Percentiles rank a stretch among this genome's conserved stretches.
Evolutionary conservation across 306 rosid species (phyloP).

Genomic region (Rubus idaeus): DNA sequence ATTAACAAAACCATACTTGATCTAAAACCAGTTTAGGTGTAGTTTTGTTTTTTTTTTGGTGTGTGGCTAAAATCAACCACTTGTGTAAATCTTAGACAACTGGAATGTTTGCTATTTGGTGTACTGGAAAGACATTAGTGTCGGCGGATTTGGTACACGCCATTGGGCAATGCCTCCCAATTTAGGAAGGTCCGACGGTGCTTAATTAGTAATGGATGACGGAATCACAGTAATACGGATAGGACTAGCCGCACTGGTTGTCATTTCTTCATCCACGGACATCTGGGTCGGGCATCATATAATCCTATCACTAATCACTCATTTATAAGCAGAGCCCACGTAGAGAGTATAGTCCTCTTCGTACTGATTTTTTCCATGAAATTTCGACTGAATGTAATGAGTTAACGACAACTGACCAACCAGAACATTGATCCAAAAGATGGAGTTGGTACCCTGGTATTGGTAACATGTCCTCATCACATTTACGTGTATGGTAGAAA

Average conservation of each 20-base stretch:
- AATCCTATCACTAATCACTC: not conserved
- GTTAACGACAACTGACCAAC: conserved; percentile 5
- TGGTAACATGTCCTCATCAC: conserved; percentile 16
- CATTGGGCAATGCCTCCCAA: not conserved
- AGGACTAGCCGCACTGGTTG: not conserved
- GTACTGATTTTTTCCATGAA: not conserved
- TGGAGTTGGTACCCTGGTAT: not conserved
- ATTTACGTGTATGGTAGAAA: not conserved
- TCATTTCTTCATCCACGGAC: not conserved
- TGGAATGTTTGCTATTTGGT: not conserved
- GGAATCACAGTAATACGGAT: not conserved
- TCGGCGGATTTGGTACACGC: conserved; percentile 26
- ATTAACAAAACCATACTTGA: no score
- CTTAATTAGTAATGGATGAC: not conserved
- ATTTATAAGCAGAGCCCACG: no score
- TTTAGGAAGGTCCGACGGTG: not conserved
- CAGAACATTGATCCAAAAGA: not conserved
- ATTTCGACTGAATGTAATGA: not conserved
- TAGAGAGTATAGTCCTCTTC: not conserved
- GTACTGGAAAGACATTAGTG: conserved; percentile 1
- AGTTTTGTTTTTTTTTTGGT: no score
- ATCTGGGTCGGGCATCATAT: not conserved
- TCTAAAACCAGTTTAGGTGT: no score
- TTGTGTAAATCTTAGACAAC: not conserved
- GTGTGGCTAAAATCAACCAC: no score